Conservation (phyloP, 306 rosid species). For the Malus sieversii region DNA sequence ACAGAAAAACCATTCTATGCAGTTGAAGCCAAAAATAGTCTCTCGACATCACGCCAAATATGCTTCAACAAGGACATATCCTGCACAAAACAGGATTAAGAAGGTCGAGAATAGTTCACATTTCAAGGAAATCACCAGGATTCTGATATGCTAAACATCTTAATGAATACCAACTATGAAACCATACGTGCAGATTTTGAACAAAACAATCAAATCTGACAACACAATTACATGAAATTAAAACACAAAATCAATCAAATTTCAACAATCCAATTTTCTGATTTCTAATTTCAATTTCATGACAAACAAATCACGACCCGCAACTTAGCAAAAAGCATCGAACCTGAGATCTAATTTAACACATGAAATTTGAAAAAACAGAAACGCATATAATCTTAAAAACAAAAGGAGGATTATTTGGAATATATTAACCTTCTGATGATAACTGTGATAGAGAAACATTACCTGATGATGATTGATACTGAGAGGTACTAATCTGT, state of each 20-base stretch:
- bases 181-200: not conserved
- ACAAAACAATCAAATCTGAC: not conserved
- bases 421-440: too few species aligned
- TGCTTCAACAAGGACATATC: constrained; percentile 17
- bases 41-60: not conserved
- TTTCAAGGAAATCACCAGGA: not conserved
- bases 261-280: not conserved
- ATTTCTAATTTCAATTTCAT: not conserved
- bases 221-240: too few species aligned
- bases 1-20: constrained; percentile 1
- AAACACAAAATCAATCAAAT: not conserved
- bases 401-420: not conserved
- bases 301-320: not conserved
- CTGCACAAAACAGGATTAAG: not conserved
- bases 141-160: not conserved
- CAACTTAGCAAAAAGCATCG: not conserved
- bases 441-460: not conserved
- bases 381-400: not conserved
- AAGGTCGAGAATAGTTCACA: not conserved
- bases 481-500: not conserved
- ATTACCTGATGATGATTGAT: not conserved
- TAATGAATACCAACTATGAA: not conserved
- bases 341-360: not conserved
- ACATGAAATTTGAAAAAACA: not conserved
- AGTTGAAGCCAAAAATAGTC: constrained; percentile 1